A percentile compares a stretch with the other conserved stretches of the same genome.
phyloP scores from a whole-genome alignment of 148 eudicot species.

The Pharnaceum exiguum region DNA sequence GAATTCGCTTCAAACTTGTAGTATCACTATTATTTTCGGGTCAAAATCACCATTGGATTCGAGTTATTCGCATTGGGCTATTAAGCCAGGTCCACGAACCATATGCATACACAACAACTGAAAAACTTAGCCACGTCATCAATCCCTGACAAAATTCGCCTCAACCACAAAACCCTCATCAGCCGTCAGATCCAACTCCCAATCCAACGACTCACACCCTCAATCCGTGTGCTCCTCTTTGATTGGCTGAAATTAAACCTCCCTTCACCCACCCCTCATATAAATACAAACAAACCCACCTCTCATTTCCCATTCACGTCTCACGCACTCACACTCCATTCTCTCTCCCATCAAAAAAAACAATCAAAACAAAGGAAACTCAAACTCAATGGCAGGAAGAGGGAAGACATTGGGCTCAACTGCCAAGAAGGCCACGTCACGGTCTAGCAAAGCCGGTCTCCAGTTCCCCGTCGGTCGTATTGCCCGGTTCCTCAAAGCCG shows the following conservation, averaged over 20 bases:
- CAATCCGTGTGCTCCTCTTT: constrained; percentile 43
- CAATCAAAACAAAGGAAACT: neutral
- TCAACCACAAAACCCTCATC: neutral
- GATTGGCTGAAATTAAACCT: constrained; percentile 27
- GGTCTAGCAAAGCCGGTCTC: constrained; percentile 80
- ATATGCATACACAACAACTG: too few species aligned
- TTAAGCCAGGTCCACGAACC: too few species aligned
- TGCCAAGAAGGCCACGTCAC: constrained; percentile 74
- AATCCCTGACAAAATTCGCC: neutral
- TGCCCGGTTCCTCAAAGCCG: constrained; percentile 79
- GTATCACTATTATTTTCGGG: too few species aligned
- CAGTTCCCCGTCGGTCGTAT: constrained; percentile 88
- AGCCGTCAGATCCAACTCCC: constrained; percentile 7
- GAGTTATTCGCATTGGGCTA: too few species aligned
- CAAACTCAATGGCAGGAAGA: constrained; percentile 57
- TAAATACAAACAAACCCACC: constrained; percentile 1
- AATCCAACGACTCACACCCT: constrained; percentile 29
- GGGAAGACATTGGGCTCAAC: constrained; percentile 78
- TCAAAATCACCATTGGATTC: too few species aligned
- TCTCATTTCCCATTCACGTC: neutral
- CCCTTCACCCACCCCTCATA: constrained; percentile 18
- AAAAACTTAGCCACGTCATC: too few species aligned
- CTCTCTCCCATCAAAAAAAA: neutral
- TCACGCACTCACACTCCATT: neutral
- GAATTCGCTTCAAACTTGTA: too few species aligned